phyloP scores from a whole-genome alignment of 2,329 filamentous ascomycete genomes.

The Colletotrichum eremochloae region DNA sequence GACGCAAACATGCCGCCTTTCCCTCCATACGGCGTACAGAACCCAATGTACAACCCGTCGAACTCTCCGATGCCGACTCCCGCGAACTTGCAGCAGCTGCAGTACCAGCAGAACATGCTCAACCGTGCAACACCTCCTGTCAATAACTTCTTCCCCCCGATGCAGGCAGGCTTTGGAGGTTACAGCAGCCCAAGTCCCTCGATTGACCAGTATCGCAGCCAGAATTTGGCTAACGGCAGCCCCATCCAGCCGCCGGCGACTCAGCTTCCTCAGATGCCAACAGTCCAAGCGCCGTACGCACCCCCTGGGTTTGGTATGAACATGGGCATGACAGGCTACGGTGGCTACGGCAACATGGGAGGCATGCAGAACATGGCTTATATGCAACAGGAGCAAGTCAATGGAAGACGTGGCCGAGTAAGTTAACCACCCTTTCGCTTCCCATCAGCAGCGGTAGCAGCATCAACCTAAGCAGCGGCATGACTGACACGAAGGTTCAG shows the following conservation, averaged over 20 bases:
- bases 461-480: constrained; percentile 16
- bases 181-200: constrained; percentile 63
- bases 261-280: constrained; percentile 58
- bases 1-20: constrained; percentile 66
- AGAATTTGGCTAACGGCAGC: constrained; percentile 64
- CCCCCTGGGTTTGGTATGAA: constrained; percentile 64
- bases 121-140: constrained; percentile 66
- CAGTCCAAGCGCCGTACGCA: constrained; percentile 60
- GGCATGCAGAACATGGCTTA: constrained; percentile 65
- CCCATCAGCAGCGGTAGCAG: constrained; percentile 11
- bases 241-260: constrained; percentile 61
- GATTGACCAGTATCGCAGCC: constrained; percentile 69
- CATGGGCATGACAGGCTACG: constrained; percentile 61
- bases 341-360: constrained; percentile 60
- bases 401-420: constrained; percentile 71
- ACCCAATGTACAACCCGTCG: constrained; percentile 64
- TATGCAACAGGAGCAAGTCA: constrained; percentile 69
- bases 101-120: constrained; percentile 72
- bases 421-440: constrained; percentile 53
- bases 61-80: constrained; percentile 61
- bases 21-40: constrained; percentile 64
- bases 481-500: constrained; percentile 32
- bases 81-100: constrained; percentile 67
- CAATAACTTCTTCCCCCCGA: constrained; percentile 68
- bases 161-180: constrained; percentile 69